phyloP scores from a whole-genome alignment of 768 basidiomycete species.

The Leccinum pellstonianum region DNA sequence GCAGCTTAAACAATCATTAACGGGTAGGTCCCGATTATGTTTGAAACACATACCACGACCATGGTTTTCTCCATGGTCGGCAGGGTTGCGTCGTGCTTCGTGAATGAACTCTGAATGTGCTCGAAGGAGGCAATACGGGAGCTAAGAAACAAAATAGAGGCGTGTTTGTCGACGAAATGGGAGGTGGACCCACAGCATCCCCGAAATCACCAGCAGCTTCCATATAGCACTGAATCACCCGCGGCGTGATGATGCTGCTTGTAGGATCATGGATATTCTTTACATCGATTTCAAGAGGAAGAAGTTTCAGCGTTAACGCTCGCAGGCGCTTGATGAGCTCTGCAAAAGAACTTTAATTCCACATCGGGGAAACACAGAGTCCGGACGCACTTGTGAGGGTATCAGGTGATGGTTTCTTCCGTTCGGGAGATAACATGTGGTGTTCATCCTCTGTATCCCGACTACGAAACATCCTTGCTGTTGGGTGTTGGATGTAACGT shows the following conservation, averaged over 20 bases:
- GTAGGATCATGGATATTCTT: constrained; percentile 69
- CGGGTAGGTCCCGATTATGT: neutral
- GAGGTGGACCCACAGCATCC: constrained; percentile 61
- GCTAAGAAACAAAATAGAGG: constrained; percentile 37
- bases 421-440: constrained; percentile 44
- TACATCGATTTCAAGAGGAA: constrained; percentile 79
- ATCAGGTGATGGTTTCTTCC: constrained; percentile 61
- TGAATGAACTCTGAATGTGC: constrained; percentile 78
- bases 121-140: constrained; percentile 79
- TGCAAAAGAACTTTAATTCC: constrained; percentile 28
- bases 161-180: neutral
- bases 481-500: neutral
- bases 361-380: neutral
- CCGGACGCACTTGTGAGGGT: constrained; percentile 67
- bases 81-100: constrained; percentile 78
- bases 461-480: constrained; percentile 27
- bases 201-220: constrained; percentile 85
- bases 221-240: constrained; percentile 72
- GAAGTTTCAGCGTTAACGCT: constrained; percentile 67
- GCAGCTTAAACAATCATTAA: constrained; percentile 45
- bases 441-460: constrained; percentile 37
- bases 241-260: constrained; percentile 79
- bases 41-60: constrained; percentile 58
- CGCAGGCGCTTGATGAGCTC: constrained; percentile 82
- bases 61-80: constrained; percentile 84